These are phyloP conservation scores for Leucocoprinus birnbaumii DNA, from an alignment of 768 basidiomycete species.

Conservation along the genomic window DNA sequence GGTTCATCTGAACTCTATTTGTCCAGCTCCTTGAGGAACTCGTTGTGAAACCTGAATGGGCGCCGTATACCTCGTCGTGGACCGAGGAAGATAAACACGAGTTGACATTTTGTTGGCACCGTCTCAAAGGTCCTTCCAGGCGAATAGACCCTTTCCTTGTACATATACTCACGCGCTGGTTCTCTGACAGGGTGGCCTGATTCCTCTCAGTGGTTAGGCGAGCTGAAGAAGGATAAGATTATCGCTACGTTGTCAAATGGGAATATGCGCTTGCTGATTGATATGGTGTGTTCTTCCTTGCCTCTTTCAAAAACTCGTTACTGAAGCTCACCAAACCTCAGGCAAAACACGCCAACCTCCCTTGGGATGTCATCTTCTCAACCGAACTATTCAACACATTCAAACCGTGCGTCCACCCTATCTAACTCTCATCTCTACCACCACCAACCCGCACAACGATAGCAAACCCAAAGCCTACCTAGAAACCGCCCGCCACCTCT, in stretches of 20 bases:
- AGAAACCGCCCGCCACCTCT: constrained; percentile 45
- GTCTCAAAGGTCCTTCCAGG: constrained; percentile 40
- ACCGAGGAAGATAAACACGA: constrained; percentile 38
- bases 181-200: constrained; percentile 53
- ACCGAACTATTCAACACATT: constrained; percentile 57
- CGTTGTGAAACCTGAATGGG: constrained; percentile 48
- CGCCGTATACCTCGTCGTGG: constrained; percentile 41
- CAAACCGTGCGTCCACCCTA: constrained; percentile 51
- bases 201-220: constrained; percentile 41
- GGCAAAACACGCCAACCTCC: constrained; percentile 60
- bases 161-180: too few relatives aligned
- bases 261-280: constrained; percentile 55
- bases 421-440: background rate
- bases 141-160: background rate
- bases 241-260: constrained; percentile 63
- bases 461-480: constrained; percentile 54
- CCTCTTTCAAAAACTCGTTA: background rate
- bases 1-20: background rate
- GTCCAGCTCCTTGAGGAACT: constrained; percentile 55
- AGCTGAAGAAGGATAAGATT: constrained; percentile 47
- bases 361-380: constrained; percentile 65
- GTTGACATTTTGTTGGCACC: constrained; percentile 57
- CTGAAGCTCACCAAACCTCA: constrained; percentile 18
- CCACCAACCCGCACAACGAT: background rate
- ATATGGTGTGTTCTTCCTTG: constrained; percentile 42